Evolutionary conservation across 2,329 filamentous ascomycete genomes (phyloP).

Genomic region (Neocucurbitaria cava): DNA sequence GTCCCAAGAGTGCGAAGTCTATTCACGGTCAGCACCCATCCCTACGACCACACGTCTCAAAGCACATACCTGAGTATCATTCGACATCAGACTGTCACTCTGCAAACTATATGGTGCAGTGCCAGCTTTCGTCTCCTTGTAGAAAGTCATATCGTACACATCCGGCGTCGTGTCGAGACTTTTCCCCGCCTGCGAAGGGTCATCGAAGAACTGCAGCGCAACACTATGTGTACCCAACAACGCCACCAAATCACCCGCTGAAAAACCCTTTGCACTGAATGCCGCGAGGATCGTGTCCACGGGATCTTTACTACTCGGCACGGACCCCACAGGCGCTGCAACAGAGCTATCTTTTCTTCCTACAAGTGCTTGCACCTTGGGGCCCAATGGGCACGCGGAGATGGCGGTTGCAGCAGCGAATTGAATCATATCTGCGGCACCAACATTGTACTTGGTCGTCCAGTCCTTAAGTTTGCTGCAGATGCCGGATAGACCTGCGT

Average conservation of each 20-base stretch:
- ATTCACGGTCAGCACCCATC: too few relatives aligned
- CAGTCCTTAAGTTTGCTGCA: constrained; percentile 46
- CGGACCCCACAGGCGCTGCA: constrained; percentile 51
- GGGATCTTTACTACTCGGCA: constrained; percentile 51
- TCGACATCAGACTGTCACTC: constrained; percentile 29
- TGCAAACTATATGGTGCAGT: constrained; percentile 34
- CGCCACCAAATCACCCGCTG: constrained; percentile 56
- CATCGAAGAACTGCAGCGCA: constrained; percentile 38
- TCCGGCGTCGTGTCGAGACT: constrained; percentile 57
- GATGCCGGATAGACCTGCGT: constrained; percentile 52
- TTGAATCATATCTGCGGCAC: constrained; percentile 58
- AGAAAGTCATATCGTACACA: constrained; percentile 38
- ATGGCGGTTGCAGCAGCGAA: constrained; percentile 49
- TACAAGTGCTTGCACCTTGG: constrained; percentile 56
- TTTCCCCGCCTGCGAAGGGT: constrained; percentile 40
- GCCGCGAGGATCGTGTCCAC: constrained; percentile 51
- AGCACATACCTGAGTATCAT: constrained; percentile 23
- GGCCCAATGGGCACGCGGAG: constrained; percentile 58
- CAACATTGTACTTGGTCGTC: constrained; percentile 52
- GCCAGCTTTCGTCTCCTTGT: constrained; percentile 35
- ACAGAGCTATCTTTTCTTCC: constrained; percentile 53
- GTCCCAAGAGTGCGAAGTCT: too few relatives aligned
- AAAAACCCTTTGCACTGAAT: constrained; percentile 60
- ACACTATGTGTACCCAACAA: constrained; percentile 61
- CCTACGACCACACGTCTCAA: too few relatives aligned